These are phyloP conservation scores for Aspergillus clavatus DNA, from an alignment of 2,329 filamentous ascomycete species.

Conservation along the genomic window DNA sequence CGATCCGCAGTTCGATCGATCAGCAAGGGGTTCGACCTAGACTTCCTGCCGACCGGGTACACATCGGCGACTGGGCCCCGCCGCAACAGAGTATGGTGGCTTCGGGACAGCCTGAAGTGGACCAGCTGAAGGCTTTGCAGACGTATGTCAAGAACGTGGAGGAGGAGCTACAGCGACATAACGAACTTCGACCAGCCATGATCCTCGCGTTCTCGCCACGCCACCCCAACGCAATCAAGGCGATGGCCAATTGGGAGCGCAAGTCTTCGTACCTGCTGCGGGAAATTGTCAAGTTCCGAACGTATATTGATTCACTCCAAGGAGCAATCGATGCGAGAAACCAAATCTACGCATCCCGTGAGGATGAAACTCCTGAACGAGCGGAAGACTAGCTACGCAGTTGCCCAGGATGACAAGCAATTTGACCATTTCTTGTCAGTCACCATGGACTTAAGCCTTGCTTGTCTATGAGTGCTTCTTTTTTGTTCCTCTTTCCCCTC, in stretches of 20 bases:
- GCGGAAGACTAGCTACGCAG: too few species aligned
- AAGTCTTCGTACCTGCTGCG: slow-evolving; percentile 87
- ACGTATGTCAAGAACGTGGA: slow-evolving; percentile 82
- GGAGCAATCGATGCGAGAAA: slow-evolving; percentile 65
- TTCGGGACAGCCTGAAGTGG: slow-evolving; percentile 69
- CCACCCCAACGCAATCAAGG: slow-evolving; percentile 72
- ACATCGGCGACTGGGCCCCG: slow-evolving; percentile 82
- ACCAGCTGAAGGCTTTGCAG: slow-evolving; percentile 71
- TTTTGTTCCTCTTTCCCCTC: too few species aligned
- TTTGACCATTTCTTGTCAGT: too few species aligned
- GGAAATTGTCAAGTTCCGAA: slow-evolving; percentile 95
- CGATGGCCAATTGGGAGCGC: slow-evolving; percentile 95
- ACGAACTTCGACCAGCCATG: slow-evolving; percentile 82
- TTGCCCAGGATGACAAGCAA: too few species aligned
- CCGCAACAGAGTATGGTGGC: slow-evolving; percentile 87
- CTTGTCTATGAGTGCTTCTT: too few species aligned
- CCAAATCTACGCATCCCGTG: slow-evolving; percentile 56
- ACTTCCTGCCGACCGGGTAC: slow-evolving; percentile 77
- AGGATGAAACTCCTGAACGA: slow-evolving; percentile 15
- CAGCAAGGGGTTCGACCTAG: slow-evolving; percentile 59
- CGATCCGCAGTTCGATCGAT: slow-evolving; percentile 62
- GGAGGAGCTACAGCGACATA: slow-evolving; percentile 78
- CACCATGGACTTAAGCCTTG: too few species aligned
- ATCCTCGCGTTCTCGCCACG: slow-evolving; percentile 82
- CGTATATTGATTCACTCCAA: slow-evolving; percentile 82